Conservation (phyloP, 139 green algal species). For the Chlamydomonas sp. region DNA sequence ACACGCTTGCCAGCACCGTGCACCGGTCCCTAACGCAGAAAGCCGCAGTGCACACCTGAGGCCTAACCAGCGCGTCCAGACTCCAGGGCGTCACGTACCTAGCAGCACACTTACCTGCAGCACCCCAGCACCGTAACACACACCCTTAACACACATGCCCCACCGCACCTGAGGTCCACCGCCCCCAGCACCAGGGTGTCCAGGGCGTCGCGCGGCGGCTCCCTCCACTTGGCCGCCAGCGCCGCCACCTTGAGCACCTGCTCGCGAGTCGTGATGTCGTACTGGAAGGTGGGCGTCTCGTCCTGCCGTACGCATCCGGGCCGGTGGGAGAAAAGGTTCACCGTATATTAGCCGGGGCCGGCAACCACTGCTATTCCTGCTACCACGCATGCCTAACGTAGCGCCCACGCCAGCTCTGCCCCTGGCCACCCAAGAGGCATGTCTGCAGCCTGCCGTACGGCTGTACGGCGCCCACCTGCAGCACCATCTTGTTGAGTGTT, state of each 20-base stretch:
- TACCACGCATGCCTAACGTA: neutral
- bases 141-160: neutral
- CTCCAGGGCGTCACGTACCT: too few relatives aligned
- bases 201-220: conserved; percentile 88
- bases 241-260: conserved; percentile 67
- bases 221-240: conserved; percentile 87
- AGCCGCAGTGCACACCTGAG: too few relatives aligned
- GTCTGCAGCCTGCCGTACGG: too few relatives aligned
- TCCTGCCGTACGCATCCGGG: conserved; percentile 30
- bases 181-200: conserved; percentile 83
- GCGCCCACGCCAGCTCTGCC: too few relatives aligned
- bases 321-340: neutral
- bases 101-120: neutral
- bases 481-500: conserved; percentile 92
- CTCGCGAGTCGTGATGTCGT: conserved; percentile 41
- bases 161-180: conserved; percentile 60
- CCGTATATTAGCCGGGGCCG: neutral
- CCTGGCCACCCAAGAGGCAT: too few relatives aligned
- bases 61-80: too few relatives aligned
- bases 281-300: conserved; percentile 74
- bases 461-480: conserved; percentile 60
- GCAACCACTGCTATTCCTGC: neutral
- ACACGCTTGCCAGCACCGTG: too few relatives aligned
- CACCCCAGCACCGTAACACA: neutral
- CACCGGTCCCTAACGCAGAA: too few relatives aligned